Evolutionary conservation across 2,329 filamentous ascomycete genomes (phyloP).

Genomic region (Hypoxylon sp.): DNA sequence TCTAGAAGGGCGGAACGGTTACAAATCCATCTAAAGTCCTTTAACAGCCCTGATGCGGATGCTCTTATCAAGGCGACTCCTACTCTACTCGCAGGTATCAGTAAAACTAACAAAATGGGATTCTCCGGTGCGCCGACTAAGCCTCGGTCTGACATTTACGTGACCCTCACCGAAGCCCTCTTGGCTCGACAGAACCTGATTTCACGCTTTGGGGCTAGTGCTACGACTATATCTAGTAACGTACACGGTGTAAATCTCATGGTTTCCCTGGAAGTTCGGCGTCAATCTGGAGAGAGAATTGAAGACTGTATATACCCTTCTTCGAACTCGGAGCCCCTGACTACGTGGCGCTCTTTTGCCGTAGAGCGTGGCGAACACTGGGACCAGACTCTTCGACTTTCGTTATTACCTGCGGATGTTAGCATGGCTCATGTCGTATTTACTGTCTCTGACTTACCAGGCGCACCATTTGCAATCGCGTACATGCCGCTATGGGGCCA

Average conservation of each 20-base stretch:
- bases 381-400: constrained; percentile 89
- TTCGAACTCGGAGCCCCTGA: constrained; percentile 83
- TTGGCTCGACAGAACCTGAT: constrained; percentile 81
- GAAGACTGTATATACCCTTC: constrained; percentile 90
- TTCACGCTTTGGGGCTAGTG: constrained; percentile 79
- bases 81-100: constrained; percentile 85
- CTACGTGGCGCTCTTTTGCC: constrained; percentile 89
- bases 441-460: constrained; percentile 88
- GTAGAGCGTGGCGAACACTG: constrained; percentile 84
- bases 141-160: constrained; percentile 92
- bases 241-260: constrained; percentile 82
- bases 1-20: constrained; percentile 81
- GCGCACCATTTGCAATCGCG: constrained; percentile 89
- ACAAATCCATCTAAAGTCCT: constrained; percentile 84
- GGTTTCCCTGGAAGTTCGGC: constrained; percentile 89
- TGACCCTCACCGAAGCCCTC: constrained; percentile 85
- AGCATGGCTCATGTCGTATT: constrained; percentile 88
- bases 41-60: constrained; percentile 83
- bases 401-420: constrained; percentile 84
- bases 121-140: constrained; percentile 94
- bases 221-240: constrained; percentile 76
- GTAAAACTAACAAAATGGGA: constrained; percentile 88
- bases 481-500: constrained; percentile 96
- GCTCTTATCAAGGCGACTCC: constrained; percentile 87
- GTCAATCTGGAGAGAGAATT: constrained; percentile 82